Percentiles rank a stretch among this genome's conserved stretches.
phyloP scores from a whole-genome alignment of 2,329 filamentous ascomycete species.

The Stagonosporopsis chrysanthemi region DNA sequence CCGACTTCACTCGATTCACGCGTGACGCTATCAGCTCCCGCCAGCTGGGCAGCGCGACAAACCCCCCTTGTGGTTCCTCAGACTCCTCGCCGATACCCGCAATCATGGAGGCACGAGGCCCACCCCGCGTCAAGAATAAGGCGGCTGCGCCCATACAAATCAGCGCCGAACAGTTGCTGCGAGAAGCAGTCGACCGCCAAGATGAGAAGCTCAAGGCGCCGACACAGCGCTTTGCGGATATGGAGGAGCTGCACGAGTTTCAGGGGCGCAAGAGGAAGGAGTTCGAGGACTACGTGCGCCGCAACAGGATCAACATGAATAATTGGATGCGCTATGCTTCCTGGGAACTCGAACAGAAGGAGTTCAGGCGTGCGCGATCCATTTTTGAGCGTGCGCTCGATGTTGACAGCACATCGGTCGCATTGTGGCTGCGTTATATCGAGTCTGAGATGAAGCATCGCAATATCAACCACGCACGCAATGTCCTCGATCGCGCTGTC shows the following conservation, averaged over 20 bases:
- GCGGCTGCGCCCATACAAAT: conserved; percentile 83
- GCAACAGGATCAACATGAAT: conserved; percentile 94
- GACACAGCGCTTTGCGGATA: conserved; percentile 91
- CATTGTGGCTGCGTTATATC: conserved; percentile 90
- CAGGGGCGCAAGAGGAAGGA: conserved; percentile 95
- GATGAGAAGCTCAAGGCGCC: conserved; percentile 87
- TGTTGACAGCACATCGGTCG: conserved; percentile 84
- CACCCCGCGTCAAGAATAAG: conserved; percentile 99
- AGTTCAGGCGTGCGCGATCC: conserved; percentile 87
- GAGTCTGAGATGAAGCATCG: conserved; percentile 88
- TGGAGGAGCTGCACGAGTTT: conserved; percentile 97
- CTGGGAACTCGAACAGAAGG: conserved; percentile 98
- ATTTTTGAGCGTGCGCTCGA: conserved; percentile 96
- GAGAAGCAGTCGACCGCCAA: conserved; percentile 96
- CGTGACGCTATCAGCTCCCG: conserved; percentile 7
- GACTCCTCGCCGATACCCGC: conserved; percentile 8
- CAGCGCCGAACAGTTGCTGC: conserved; percentile 93
- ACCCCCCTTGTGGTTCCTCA: background rate
- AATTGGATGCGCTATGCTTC: conserved; percentile 98
- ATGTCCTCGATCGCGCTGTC: conserved; percentile 92
- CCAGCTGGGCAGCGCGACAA: conserved; percentile 7
- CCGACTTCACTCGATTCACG: background rate
- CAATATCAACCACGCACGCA: conserved; percentile 90
- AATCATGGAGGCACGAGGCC: conserved; percentile 89
- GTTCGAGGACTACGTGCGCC: conserved; percentile 96